These are phyloP conservation scores for Uncinocarpus reesii DNA, from an alignment of 2,329 filamentous ascomycete genomes.

Conservation along the genomic window DNA sequence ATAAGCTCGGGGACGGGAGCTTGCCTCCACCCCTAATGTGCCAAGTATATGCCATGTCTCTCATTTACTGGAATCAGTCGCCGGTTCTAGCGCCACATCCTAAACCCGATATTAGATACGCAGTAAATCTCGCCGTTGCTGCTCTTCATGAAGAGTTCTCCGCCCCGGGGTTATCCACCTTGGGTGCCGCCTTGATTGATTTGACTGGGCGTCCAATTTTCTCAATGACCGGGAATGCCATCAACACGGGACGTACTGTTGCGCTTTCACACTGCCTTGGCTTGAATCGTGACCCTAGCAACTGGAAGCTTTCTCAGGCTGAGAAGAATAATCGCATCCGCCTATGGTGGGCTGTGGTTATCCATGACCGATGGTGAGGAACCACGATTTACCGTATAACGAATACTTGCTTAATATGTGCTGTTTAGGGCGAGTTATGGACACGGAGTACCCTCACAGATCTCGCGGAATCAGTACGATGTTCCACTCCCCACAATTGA, in stretches of 20 bases:
- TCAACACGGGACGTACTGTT: conserved; percentile 44
- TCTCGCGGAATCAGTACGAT: conserved; percentile 45
- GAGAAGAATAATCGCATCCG: conserved; percentile 45
- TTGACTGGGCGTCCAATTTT: conserved; percentile 51
- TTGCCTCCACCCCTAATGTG: conserved; percentile 48
- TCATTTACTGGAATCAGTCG: conserved; percentile 49
- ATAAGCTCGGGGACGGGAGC: conserved; percentile 37
- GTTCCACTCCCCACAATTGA: conserved; percentile 44
- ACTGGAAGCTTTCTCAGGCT: conserved; percentile 42
- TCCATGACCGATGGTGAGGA: conserved; percentile 45
- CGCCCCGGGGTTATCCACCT: conserved; percentile 49
- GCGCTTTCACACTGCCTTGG: conserved; percentile 48
- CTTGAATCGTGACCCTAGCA: conserved; percentile 45
- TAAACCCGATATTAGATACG: conserved; percentile 49
- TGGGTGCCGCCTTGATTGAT: conserved; percentile 50
- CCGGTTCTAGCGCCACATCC: conserved; percentile 37
- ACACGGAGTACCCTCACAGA: conserved; percentile 46
- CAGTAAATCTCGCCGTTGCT: conserved; percentile 53
- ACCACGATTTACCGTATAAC: not conserved
- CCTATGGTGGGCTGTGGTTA: conserved; percentile 48
- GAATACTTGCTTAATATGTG: conserved; percentile 11
- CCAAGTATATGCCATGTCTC: conserved; percentile 48
- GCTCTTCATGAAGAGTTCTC: conserved; percentile 51
- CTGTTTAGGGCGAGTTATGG: conserved; percentile 42
- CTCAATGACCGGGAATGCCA: conserved; percentile 49